Base-by-base conservation (phyloP, 805 yeast genomes). In the Starmerella geochares region DNA sequence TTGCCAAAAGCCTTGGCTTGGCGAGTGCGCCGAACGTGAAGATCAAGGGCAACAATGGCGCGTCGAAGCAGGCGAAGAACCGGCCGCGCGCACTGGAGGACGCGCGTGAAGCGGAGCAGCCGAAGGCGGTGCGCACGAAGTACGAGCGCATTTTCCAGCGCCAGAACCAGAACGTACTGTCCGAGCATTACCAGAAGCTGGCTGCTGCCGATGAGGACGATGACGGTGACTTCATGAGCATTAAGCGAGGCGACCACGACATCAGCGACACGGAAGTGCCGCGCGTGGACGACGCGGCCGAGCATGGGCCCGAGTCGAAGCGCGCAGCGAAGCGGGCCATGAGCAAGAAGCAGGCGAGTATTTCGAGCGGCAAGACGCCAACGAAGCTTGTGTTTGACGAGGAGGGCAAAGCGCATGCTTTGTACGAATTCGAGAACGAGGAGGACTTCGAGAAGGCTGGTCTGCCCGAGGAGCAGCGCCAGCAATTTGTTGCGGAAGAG, bases 21-120 rank as follows among this genome's bases (percentile, higher is more conserved):
- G 96, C 97, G 1, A 95, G 96, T 48, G 95, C 95, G 3, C 99
- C 99, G 38, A 81, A 84, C 59, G 83, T 92, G 59, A 87, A 86
- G 63, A 75, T 90, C 50, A 71, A 71, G 37, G 82, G 61, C 33
- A 39, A 33, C 9, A 14, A 37, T n/a, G 13, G 49, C 9, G 50
- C 49, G n/a, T 38, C 48, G 13, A 58, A 57, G 28, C 52, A 51
- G 20, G 48, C 43, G 19, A 90, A 90, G 66, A 90, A 90, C 64
- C 78, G 81, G 23, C 80, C 95, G 1, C 76, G 95, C 60, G 79
- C 80, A 56, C 67, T 88, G 55, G 59, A 76, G 42, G 72, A 75
- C 6, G 54, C 69, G 17, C 65, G 60, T 8, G 67, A 67, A 60
- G 65, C 62, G 53, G 58, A 68, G 9, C 66, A 68, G 56, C 72